Base-by-base conservation (phyloP, 495 filamentous ascomycete genomes). In the Penicillium longicatenatum region DNA sequence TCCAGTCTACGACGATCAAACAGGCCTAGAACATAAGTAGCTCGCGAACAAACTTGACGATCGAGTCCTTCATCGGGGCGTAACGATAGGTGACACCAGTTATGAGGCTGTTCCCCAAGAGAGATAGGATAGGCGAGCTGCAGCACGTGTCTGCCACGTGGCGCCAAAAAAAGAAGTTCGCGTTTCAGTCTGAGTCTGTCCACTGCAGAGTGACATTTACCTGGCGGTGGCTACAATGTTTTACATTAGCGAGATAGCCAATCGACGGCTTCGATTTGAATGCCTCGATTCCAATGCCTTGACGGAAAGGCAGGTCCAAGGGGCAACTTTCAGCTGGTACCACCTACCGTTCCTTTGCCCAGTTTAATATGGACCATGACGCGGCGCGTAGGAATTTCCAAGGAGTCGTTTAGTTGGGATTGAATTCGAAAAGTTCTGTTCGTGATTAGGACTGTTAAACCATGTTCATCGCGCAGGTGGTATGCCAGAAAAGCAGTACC, bases 61-160 rank as follows among this genome's bases (percentile, higher is more conserved):
- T 48, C 9, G 43, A 42, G 20, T 37, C 33, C 30, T n/a, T 50
- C 48, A 43, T 64, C 62, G 62, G 62, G 47, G 58, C 45, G 58
- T 60, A 64, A 47, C 26, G 42, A 39, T 39, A 20, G 43, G 57
- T 61, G 6, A 33, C 47, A 60, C 58, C 22, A 48, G 16, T 17
- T 16, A 30, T 60, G 50, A 59, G 59, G 39, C 54, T 48, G 58
- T 42, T 35, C 54, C 61, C n/a, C 19, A 60, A 59, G 47, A 14
- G n/a, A 67, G 61, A 41, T 46, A 60, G 56, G 39, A 57, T 69
- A 69, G 61, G 64, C 66, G 66, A 69, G 43, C 45, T 64, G 54
- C 61, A 58, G 63, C 64, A 69, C 57, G 64, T 62, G 61, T 64
- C 49, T 59, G 46, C 61, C 66, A 69, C 66, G 66, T 69, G 66